These are phyloP conservation scores for Populus hybrid DNA, from an alignment of 441 rosid species.

Conservation along the genomic window DNA sequence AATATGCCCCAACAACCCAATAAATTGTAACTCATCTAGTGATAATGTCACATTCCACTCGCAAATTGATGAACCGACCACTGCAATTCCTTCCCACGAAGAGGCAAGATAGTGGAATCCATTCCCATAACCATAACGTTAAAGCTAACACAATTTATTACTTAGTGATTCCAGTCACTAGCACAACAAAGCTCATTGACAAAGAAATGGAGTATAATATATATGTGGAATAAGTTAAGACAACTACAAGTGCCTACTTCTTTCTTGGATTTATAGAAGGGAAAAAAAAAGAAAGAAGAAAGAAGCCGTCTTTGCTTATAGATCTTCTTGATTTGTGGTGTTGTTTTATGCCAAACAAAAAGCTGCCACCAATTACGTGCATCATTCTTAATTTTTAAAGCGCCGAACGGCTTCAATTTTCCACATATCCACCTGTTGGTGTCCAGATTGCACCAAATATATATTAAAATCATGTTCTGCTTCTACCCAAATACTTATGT, in stretches of 20 bases:
- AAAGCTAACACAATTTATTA: not conserved
- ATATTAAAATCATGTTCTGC: not conserved
- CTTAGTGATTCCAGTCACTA: not conserved
- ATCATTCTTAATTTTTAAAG: too few relatives aligned
- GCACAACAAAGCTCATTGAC: not conserved
- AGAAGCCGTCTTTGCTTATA: not conserved
- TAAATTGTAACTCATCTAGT: not conserved
- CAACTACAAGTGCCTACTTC: not conserved
- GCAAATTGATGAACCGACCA: not conserved
- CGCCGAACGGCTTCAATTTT: not conserved
- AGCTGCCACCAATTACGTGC: not conserved
- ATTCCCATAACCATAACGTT: not conserved
- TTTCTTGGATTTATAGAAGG: not conserved
- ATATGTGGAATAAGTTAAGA: not conserved
- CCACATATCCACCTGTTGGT: not conserved
- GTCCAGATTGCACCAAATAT: not conserved
- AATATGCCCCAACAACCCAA: not conserved
- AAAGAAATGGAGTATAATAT: not conserved
- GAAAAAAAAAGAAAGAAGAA: too few relatives aligned
- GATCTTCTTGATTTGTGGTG: not conserved
- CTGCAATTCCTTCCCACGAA: not conserved
- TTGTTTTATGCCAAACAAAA: not conserved
- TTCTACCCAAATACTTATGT: not conserved
- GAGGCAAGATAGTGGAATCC: conserved; percentile 8
- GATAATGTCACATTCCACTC: not conserved